Evolutionary conservation across 1,284 basidiomycete species (phyloP), one percentile per base, ranked within the genome.

Genomic region (Papiliotrema fonsecae): DNA sequence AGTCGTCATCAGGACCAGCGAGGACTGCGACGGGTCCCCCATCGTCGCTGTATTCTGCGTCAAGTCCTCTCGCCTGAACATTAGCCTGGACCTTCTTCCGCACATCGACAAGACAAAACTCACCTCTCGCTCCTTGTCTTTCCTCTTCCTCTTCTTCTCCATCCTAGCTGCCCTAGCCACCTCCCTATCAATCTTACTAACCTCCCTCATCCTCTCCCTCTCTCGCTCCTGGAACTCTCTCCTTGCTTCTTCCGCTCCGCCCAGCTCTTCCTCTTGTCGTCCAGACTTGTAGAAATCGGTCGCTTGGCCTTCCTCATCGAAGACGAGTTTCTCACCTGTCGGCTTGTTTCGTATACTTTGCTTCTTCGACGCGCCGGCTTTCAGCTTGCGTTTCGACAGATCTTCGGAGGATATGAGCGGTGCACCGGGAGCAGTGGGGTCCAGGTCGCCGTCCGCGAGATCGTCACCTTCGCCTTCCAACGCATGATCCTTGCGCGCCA

Each of bases 401-500:
- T 80, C 75, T 28, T 67, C 68, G 1, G 62, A 61, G 2, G 67
- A 52, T 13, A 62, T 58, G 35, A 69, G 45, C 9, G 64, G 55
- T 30, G 42, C 30, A 36, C 61, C 65, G 24, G 61, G 60, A 16
- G 40, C 24, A 1, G 41, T 27, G 67, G 78, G 84, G 55, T 76
- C 81, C 27, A 72, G 81, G 10, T 42, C 41, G 11, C 13, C 40
- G 18, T 30, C 39, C 3, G 24, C 34, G 28, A 36, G 32, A n/a
- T 42, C 41, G 9, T 42, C 28, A 25, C 26, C 76, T 32, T 72
- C 75, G 21, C 78, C 75, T 13, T 55, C 47, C 11, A 53, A 39
- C 18, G 84, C 85, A 70, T 98, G 94, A 67, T 97, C 82, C 0
- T 84, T 84, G 7, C 94, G 86, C 67, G 91, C 91, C 55, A 98